Conservation (phyloP, 2,329 filamentous ascomycete genomes). For the Rutstroemia sp. region DNA sequence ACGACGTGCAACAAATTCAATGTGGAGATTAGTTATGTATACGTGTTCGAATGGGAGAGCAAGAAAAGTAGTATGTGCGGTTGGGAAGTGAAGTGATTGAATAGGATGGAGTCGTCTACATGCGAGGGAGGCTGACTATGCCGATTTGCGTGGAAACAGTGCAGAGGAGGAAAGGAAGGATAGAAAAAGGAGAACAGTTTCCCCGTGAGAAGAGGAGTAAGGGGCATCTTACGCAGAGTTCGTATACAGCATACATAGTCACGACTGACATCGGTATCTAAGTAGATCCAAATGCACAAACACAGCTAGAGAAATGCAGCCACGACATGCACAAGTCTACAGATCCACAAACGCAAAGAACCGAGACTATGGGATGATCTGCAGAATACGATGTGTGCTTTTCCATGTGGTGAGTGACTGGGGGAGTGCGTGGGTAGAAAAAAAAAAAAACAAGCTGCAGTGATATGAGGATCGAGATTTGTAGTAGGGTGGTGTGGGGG, state of each 20-base stretch:
- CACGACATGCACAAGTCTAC: not conserved
- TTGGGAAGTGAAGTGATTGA: not conserved
- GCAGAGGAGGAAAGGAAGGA: too few relatives aligned
- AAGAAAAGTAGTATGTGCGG: not conserved
- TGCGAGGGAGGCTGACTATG: too few relatives aligned
- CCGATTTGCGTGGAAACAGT: too few relatives aligned
- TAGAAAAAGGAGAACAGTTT: too few relatives aligned
- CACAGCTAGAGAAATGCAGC: not conserved
- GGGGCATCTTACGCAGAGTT: too few relatives aligned
- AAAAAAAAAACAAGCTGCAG: not conserved
- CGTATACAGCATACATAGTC: too few relatives aligned
- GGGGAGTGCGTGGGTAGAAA: not conserved
- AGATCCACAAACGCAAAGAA: not conserved
- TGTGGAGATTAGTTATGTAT: not conserved
- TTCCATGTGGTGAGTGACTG: not conserved
- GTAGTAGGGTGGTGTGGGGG: not conserved
- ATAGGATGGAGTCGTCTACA: too few relatives aligned
- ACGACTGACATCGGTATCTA: too few relatives aligned
- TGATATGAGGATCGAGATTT: not conserved
- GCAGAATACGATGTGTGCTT: not conserved
- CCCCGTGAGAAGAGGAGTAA: too few relatives aligned
- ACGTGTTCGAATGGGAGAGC: not conserved
- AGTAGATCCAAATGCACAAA: too few relatives aligned
- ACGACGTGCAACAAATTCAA: not conserved
- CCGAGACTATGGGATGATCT: not conserved